Conservation (phyloP, 2,329 filamentous ascomycete species). For the Penicillium brevicompactum region DNA sequence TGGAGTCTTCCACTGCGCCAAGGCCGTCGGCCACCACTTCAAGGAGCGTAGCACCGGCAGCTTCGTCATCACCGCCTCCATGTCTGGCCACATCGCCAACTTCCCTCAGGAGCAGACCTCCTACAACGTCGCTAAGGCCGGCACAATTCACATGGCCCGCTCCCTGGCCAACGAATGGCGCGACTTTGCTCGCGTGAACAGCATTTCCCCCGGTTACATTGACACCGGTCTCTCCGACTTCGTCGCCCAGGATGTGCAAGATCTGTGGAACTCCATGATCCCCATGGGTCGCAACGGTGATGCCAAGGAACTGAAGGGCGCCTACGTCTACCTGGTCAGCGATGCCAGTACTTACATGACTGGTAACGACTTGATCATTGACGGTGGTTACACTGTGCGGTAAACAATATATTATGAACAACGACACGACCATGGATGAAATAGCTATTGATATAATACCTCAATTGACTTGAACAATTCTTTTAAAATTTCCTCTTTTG, state of each 20-base stretch:
- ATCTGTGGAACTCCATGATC: conserved; percentile 63
- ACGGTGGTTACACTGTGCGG: conserved; percentile 52
- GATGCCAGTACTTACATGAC: conserved; percentile 55
- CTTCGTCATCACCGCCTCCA: conserved; percentile 68
- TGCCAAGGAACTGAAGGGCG: conserved; percentile 67
- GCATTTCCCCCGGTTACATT: conserved; percentile 69
- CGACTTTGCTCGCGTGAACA: conserved; percentile 69
- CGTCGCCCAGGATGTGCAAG: conserved; percentile 59
- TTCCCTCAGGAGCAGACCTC: conserved; percentile 66
- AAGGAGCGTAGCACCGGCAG: conserved; percentile 65
- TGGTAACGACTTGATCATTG: conserved; percentile 51
- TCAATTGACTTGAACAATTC: not conserved
- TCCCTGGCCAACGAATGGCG: conserved; percentile 71
- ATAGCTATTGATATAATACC: not conserved
- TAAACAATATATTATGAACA: conserved; percentile 27
- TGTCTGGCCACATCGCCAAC: conserved; percentile 59
- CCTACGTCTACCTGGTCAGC: conserved; percentile 52
- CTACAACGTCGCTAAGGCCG: conserved; percentile 69
- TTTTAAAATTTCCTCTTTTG: not conserved
- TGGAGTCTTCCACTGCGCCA: conserved; percentile 82
- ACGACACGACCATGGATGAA: conserved; percentile 4
- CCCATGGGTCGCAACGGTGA: conserved; percentile 63
- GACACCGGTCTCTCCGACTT: conserved; percentile 69
- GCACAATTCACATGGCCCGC: conserved; percentile 64
- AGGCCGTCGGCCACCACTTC: conserved; percentile 82